Percentiles rank a stretch among this genome's conserved stretches.
phyloP scores from a whole-genome alignment of 495 filamentous ascomycete genomes.

The Penicillium soppii region DNA sequence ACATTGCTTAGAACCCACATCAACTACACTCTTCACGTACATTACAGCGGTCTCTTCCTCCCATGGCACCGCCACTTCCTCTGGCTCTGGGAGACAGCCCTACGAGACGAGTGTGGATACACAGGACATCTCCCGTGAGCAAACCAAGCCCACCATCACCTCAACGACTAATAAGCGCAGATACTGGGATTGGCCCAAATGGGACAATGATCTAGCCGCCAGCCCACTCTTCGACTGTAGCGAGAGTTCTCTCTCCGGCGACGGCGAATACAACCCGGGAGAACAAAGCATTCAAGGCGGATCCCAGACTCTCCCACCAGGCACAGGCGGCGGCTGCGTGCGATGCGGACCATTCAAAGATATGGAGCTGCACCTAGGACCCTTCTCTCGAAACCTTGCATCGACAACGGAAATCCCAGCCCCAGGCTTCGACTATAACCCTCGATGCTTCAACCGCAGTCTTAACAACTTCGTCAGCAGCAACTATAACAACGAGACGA shows the following conservation, averaged over 20 bases:
- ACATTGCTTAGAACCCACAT: conserved; percentile 49
- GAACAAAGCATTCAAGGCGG: conserved; percentile 21
- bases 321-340: conserved; percentile 65
- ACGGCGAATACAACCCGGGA: conserved; percentile 42
- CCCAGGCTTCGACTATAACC: conserved; percentile 47
- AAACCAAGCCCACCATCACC: neutral
- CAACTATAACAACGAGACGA: conserved; percentile 20
- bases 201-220: conserved; percentile 28
- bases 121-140: conserved; percentile 45
- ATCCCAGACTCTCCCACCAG: conserved; percentile 34
- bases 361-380: conserved; percentile 48
- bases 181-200: conserved; percentile 55
- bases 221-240: conserved; percentile 50
- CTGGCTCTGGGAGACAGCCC: conserved; percentile 58
- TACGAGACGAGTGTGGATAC: conserved; percentile 69
- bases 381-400: conserved; percentile 31
- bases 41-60: conserved; percentile 49
- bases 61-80: conserved; percentile 68
- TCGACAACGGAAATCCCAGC: conserved; percentile 21
- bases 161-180: conserved; percentile 12
- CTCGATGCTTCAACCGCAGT: conserved; percentile 65
- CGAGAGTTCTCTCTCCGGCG: conserved; percentile 41
- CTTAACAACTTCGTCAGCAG: conserved; percentile 39
- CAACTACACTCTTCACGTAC: conserved; percentile 44
- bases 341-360: conserved; percentile 56